These are phyloP conservation scores for Sporormia fimetaria DNA, from an alignment of 495 filamentous ascomycete species.

Conservation along the genomic window DNA sequence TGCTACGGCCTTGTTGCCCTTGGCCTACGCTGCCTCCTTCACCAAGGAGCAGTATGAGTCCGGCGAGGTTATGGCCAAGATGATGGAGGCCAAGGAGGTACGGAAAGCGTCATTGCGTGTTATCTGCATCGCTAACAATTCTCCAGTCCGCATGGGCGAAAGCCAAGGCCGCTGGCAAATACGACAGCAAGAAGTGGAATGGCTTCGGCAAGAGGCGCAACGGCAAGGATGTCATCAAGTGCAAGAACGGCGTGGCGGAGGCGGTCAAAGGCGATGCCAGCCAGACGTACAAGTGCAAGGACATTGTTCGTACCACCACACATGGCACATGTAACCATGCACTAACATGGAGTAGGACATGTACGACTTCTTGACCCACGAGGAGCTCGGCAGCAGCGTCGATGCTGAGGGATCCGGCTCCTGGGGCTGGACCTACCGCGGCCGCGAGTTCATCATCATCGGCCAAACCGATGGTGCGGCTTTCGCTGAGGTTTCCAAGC, in stretches of 20 bases:
- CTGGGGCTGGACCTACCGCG: conserved; percentile 46
- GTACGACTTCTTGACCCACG: conserved; percentile 15
- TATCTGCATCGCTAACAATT: neutral
- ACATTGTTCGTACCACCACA: conserved; percentile 4
- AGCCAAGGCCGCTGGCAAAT: conserved; percentile 8
- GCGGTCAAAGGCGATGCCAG: conserved; percentile 11
- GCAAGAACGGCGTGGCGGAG: conserved; percentile 10
- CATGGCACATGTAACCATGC: neutral
- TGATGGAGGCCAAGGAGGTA: conserved; percentile 18
- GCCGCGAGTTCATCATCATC: conserved; percentile 45
- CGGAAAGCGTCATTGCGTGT: neutral
- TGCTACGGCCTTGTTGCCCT: conserved; percentile 5
- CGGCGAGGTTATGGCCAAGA: conserved; percentile 9
- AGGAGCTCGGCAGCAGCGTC: conserved; percentile 10
- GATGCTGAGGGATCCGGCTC: conserved; percentile 5
- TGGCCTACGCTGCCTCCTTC: conserved; percentile 9
- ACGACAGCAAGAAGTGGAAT: conserved; percentile 11
- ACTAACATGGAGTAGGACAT: conserved; percentile 9
- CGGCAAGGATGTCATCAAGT: conserved; percentile 5
- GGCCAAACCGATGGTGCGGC: conserved; percentile 46
- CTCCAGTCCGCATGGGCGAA: conserved; percentile 9
- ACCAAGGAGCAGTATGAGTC: conserved; percentile 13
- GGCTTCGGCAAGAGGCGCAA: conserved; percentile 6
- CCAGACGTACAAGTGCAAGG: conserved; percentile 18
- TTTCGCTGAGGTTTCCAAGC: conserved; percentile 42